Evolutionary conservation across 140 eudicot genomes (phyloP), one percentile per base, ranked within the genome.

Genomic region (Cichorium intybus): DNA sequence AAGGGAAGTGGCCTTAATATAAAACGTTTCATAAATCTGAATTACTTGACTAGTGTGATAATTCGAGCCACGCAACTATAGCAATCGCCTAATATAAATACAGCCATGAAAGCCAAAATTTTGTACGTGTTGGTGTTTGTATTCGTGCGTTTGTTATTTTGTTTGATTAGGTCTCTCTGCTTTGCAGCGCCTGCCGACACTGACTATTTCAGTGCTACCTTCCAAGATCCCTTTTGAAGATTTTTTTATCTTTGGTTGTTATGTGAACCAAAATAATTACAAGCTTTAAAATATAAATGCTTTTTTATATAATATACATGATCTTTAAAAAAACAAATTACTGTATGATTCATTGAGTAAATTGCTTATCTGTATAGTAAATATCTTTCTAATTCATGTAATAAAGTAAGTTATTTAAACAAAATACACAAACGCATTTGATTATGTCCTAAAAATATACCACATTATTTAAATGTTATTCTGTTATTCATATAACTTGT

Each of bases 131-230:
- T 56, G 74, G 66, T 45, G 57, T 61, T 14, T 72, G 77, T 43
- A 45, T 41, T 62, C 77, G 77, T 72, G 77, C 77, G 77, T 52
- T 41, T 62, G 24, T 69, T 17, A 31, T 72, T 72, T 72, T 62
- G 77, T 72, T 72, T 72, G 71, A 62, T 72, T 52, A 26, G 49
- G 64, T 51, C 47, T 37, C 21, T 34, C 4, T 11, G 37, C 45
- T 26, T 2, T 23, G 26, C 37, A 24, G 28, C 48, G 46, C 64
- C 77, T 72, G 64, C 71, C 77, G 71, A 72, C 71, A 62, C 68
- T 52, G 77, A 71, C 64, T 56, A 61, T 52, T 71, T 71, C 45
- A 20, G 56, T 24, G 56, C 49, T 43, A 43, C 18, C 49, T 14
- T 15, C 62, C 62, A 56, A 56, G 70, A 51, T 26, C 56, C 69